Evolutionary conservation across 257 asterid species (phyloP), one percentile per base, ranked within the genome.

Genomic region (Orobanche coerulescens): DNA sequence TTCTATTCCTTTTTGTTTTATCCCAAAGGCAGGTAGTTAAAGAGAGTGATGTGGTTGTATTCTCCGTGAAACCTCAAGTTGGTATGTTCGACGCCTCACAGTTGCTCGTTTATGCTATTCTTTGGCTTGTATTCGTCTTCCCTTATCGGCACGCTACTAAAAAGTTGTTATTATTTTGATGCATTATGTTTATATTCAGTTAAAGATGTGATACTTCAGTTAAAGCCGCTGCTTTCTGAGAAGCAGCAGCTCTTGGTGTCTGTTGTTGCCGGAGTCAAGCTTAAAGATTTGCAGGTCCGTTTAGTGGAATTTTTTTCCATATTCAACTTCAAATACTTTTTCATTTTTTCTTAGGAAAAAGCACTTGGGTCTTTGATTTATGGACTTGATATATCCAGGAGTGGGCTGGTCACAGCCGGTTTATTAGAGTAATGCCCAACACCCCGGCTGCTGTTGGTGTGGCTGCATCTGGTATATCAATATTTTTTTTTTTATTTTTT

Each of bases 11-110:
- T n/a, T 43, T 59, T 58, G 26, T 31, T 46, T 12, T 73, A 37
- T 76, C 68, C 65, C 68, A 39, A 66, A 53, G 36, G 67, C 90
- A 92, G 98, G 98, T 88, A 22, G 94, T 88, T 69, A 80, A 82
- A 78, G 87, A 81, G 58, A 81, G 95, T 62, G 96, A 92, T 57
- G 95, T 92, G 65, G 78, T 92, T 60, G 53, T 88, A 54, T 80
- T 92, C 74, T 88, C 96, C 13, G 95, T 92, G 76, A 92, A 88
- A 71, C 96, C 98, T 76, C 96, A 92, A 88, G 79, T 81, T 62
- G 94, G 95, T 92, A 92, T 16, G 50, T 44, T 62, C 53, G 44
- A 13, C 19, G 64, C 67, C 48, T 48, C n/a, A 30, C 44, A 6
- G 24, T 52, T 33, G 22, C 43, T 14, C 3, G 31, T 2, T 15